Base-by-base conservation (phyloP, 805 yeast species). In the Nakazawaea peltata region DNA sequence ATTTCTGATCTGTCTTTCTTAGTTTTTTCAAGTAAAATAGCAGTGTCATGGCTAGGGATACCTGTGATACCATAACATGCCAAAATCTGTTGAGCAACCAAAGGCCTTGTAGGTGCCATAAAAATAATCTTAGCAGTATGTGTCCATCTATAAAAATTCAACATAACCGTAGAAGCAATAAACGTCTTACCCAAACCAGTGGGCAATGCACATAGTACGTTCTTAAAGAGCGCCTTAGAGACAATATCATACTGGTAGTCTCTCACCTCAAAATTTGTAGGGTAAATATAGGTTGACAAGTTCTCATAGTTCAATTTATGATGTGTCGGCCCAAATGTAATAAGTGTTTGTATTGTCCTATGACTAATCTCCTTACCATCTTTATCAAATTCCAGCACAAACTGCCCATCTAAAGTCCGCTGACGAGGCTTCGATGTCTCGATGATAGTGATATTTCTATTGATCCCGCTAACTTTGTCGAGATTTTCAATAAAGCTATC, bases 131-230 rank as follows among this genome's bases (percentile, higher is more conserved):
- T 92, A 2, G 86, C 76, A 4, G 59, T 54, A 12, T 71, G 71
- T 15, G 88, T 82, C 98, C 98, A 92, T 32, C 94, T 60, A 45
- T 72, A 77, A 58, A 71, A 92, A 52, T 92, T 92, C 37, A 87
- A 65, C 87, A 92, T 92, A 16, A 90, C 90, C 0, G 95, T 81
- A 25, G 94, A 78, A 2, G 98, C 97, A 50, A 92, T 87, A 44
- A 92, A 86, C 0, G 99, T 92, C 59, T 92, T 92, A 26, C 99
- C 99, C 54, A 88, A 65, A 45, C 99, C 99, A 0, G 99, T 92
- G 1, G 99, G 99, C 12, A 92, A 71, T 0, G 97, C 94, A 51
- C 94, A 90, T 17, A 92, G 61, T 3, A 81, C 53, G 50, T 92
- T 92, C 42, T 77, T 66, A 47, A 71, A 76, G 25, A 92, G 61